phyloP scores from a whole-genome alignment of 768 basidiomycete species.

The Terana coerulea region DNA sequence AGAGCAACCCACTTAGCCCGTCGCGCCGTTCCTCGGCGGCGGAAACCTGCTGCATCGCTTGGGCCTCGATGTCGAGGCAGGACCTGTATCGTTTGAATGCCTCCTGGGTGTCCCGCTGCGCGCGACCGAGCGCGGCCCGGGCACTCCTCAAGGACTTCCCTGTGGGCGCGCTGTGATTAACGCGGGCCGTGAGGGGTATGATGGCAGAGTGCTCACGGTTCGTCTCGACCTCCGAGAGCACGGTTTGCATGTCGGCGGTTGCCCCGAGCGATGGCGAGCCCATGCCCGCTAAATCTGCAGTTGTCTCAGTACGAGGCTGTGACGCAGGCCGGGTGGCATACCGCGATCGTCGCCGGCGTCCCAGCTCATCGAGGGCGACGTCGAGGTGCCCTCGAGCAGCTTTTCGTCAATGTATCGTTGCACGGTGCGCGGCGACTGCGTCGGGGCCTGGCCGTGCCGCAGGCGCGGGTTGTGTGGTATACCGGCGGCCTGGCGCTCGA shows the following conservation, averaged over 20 bases:
- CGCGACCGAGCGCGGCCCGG: slow-evolving; percentile 54
- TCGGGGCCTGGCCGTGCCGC: slow-evolving; percentile 39
- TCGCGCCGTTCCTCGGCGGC: slow-evolving; percentile 70
- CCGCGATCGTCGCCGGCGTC: slow-evolving; percentile 20
- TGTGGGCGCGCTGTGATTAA: too few species aligned
- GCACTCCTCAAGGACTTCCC: slow-evolving; percentile 62
- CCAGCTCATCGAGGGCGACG: slow-evolving; percentile 20
- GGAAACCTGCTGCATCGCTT: slow-evolving; percentile 59
- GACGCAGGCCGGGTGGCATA: not conserved
- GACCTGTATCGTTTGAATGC: slow-evolving; percentile 66
- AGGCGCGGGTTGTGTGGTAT: slow-evolving; percentile 80
- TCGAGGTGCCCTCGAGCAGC: slow-evolving; percentile 18
- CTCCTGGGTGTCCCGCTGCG: slow-evolving; percentile 70
- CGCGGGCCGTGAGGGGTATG: not conserved
- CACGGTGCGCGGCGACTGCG: slow-evolving; percentile 16
- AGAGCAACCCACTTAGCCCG: slow-evolving; percentile 40
- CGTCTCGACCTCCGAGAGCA: slow-evolving; percentile 20
- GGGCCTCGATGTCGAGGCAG: slow-evolving; percentile 63
- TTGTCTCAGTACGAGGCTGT: not conserved
- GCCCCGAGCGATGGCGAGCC: slow-evolving; percentile 9
- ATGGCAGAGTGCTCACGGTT: slow-evolving; percentile 33
- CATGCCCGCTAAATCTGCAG: not conserved
- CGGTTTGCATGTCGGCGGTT: slow-evolving; percentile 12
- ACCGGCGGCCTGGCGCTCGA: slow-evolving; percentile 72
- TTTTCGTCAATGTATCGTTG: slow-evolving; percentile 15